phyloP scores from a whole-genome alignment of 1,284 basidiomycete species.

The Xerocomus minutiporus region DNA sequence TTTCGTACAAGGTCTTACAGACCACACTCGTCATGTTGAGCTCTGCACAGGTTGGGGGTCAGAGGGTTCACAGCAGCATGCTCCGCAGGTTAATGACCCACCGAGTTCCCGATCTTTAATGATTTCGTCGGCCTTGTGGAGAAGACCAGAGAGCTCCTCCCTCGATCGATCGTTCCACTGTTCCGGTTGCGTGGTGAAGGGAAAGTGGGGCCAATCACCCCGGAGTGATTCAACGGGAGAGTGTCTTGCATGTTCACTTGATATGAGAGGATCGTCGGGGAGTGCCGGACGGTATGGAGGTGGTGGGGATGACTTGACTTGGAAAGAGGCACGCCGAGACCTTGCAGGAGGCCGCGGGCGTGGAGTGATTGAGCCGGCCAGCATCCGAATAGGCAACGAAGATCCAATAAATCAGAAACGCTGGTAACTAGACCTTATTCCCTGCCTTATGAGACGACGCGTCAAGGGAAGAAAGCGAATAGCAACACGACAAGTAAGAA shows the following conservation, averaged over 20 bases:
- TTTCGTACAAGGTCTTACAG: conserved; percentile 64
- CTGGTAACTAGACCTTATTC: conserved; percentile 2
- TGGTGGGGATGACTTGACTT: conserved; percentile 44
- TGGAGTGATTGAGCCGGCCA: conserved; percentile 43
- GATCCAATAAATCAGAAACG: background rate
- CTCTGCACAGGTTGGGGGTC: conserved; percentile 41
- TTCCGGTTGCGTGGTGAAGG: conserved; percentile 32
- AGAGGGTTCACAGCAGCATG: conserved; percentile 15
- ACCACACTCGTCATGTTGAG: conserved; percentile 63
- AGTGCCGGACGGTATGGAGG: conserved; percentile 46
- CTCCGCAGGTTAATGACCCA: conserved; percentile 32
- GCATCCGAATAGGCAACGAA: conserved; percentile 36
- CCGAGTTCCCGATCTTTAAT: conserved; percentile 76
- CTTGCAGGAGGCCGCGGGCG: conserved; percentile 61
- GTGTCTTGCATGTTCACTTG: conserved; percentile 11
- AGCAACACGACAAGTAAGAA: background rate
- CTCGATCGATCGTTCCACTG: conserved; percentile 60
- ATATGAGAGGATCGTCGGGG: conserved; percentile 13
- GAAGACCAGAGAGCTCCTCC: conserved; percentile 64
- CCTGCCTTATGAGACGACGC: background rate
- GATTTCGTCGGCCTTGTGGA: conserved; percentile 64
- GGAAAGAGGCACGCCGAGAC: conserved; percentile 42
- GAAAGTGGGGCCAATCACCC: conserved; percentile 8
- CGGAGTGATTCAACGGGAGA: conserved; percentile 7
- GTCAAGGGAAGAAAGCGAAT: conserved; percentile 7